phyloP scores from a whole-genome alignment of 225 moss, liverwort and hornwort genomes.

The Pseudoscleropodium purum region DNA sequence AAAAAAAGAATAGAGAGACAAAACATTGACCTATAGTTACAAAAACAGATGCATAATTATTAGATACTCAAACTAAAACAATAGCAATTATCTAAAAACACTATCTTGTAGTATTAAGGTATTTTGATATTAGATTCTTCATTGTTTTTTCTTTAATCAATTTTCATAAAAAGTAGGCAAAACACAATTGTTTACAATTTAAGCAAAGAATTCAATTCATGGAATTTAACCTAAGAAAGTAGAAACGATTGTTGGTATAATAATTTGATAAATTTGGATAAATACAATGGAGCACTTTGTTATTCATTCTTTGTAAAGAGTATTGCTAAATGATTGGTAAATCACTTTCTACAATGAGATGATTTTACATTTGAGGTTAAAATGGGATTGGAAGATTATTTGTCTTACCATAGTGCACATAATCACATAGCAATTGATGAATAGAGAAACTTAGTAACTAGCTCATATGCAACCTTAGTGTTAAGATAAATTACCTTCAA shows the following conservation, averaged over 20 bases:
- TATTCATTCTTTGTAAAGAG: background rate
- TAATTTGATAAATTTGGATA: background rate
- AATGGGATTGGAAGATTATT: background rate
- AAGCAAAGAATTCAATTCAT: background rate
- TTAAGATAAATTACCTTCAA: accelerated
- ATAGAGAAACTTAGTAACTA: accelerated
- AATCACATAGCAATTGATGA: background rate
- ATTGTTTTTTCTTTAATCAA: background rate
- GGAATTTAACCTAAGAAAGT: background rate
- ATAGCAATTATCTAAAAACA: accelerated
- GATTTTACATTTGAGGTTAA: background rate
- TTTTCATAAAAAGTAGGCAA: background rate
- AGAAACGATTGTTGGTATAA: background rate
- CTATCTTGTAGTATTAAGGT: background rate
- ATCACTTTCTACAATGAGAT: accelerated
- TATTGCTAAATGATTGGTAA: background rate
- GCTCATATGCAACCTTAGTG: accelerated
- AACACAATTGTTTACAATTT: background rate
- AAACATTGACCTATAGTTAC: background rate
- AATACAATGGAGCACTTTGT: no score
- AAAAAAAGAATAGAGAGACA: background rate
- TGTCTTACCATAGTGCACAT: accelerated
- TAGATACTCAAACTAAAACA: background rate
- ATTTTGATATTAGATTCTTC: background rate
- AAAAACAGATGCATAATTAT: background rate